phyloP scores from a whole-genome alignment of 202 grass and related monocot genomes.

The Schoenoplectus triqueter region DNA sequence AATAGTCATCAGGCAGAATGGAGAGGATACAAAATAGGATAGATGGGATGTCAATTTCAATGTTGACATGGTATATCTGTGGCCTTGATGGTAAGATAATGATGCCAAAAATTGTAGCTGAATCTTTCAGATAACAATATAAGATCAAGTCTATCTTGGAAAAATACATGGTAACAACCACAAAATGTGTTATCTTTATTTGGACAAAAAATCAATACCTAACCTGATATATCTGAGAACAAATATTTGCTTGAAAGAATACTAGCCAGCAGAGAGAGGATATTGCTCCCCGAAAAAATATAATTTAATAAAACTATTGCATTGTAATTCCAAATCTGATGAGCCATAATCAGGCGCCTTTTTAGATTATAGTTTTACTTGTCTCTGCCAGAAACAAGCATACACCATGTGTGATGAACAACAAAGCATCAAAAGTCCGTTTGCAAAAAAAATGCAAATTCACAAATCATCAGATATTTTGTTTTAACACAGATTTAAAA shows the following conservation, averaged over 20 bases:
- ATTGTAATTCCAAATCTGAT: background rate
- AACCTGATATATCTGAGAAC: background rate
- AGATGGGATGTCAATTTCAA: constrained; percentile 15
- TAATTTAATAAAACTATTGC: too few relatives aligned
- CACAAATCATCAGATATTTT: background rate
- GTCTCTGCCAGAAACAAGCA: background rate
- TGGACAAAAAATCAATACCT: background rate
- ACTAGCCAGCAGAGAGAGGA: background rate
- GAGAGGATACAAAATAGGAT: background rate
- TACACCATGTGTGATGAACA: background rate
- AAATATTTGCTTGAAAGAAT: background rate
- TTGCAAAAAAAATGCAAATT: background rate
- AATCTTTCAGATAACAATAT: background rate
- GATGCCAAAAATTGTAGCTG: background rate
- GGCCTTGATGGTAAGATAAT: background rate
- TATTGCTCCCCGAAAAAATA: too few relatives aligned
- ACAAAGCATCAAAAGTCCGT: background rate
- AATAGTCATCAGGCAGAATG: background rate
- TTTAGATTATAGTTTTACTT: background rate
- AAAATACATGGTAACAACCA: background rate
- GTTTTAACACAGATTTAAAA: background rate
- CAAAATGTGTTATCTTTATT: background rate
- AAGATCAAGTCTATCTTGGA: background rate
- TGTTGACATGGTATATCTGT: background rate
- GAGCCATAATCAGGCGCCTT: background rate